Base-by-base conservation (phyloP, 2,329 filamentous ascomycete genomes). In the Phialocephala subalpina region DNA sequence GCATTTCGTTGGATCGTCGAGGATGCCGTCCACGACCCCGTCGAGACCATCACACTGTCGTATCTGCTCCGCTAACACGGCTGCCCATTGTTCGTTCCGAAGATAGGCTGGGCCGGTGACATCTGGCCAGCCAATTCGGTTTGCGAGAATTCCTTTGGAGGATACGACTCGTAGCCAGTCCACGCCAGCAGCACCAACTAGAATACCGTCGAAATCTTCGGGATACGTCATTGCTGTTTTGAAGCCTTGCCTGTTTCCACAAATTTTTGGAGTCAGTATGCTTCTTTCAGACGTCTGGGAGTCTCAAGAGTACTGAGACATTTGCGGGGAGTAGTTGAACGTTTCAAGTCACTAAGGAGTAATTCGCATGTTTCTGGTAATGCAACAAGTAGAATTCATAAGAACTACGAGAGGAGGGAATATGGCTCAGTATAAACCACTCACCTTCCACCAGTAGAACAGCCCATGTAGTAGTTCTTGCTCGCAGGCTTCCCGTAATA, bases 151-250 rank as follows among this genome's bases (percentile, higher is more conserved):
- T 20, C 45, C 45, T 25, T 49, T 49, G 7, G 45, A 49, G 4
- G 11, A 16, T 2, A 49, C 45, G 12, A 49, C 45, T 22, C 45
- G 45, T 3, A 49, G 45, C 45, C 45, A 55, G 27, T 55, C 52
- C 8, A 55, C 53, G n/a, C 40, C 58, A 20, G 76, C 80, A 57
- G 81, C 76, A n/a, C 80, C 81, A 6, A 80, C 78, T 29, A 83
- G 78, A 60, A 83, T 80, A 40, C 82, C 82, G 63, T 83, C 81
- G 60, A 83, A 83, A 69, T 83, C 82, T 20, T 79, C 73, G 1
- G 81, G 81, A 66, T 77, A 83, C 55, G 78, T 73, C 63, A 82
- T 78, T 2, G 79, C 77, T 1, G 79, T 78, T 65, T 82, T 81
- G 63, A 82, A 75, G 42, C 81, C 82, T 68, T 83, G 80, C n/a